Evolutionary conservation across 108 stramenopile species (phyloP).

Genomic region (Cyclotella choctawhatcheeana): DNA sequence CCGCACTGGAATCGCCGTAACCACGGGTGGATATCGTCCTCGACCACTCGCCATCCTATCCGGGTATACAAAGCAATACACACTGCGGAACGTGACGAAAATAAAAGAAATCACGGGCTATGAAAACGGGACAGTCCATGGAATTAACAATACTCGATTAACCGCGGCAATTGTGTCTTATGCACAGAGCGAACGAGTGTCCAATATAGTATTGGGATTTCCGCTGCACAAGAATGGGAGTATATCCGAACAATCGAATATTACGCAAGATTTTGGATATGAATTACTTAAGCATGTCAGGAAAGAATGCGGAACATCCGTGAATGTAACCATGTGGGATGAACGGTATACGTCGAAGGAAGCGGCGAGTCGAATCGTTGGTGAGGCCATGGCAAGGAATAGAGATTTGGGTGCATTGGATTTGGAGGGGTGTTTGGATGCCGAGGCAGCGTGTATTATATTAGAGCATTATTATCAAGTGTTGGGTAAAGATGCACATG

Average conservation of each 20-base stretch:
- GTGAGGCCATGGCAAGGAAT: constrained; percentile 44
- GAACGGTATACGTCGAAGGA: constrained; percentile 86
- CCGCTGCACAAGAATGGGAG: constrained; percentile 86
- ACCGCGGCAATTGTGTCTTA: constrained; percentile 49
- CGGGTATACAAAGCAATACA: constrained; percentile 8
- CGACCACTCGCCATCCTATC: constrained; percentile 66
- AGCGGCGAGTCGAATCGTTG: constrained; percentile 64
- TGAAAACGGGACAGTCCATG: not conserved
- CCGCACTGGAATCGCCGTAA: constrained; percentile 78
- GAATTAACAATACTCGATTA: constrained; percentile 52
- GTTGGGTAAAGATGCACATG: constrained; percentile 54
- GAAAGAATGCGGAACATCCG: constrained; percentile 20
- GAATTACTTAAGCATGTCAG: constrained; percentile 20
- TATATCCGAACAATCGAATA: constrained; percentile 67
- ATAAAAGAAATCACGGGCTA: not conserved
- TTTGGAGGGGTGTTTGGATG: constrained; percentile 67
- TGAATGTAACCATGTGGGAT: constrained; percentile 74
- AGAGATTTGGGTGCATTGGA: constrained; percentile 19
- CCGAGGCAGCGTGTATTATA: constrained; percentile 84
- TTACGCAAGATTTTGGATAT: constrained; percentile 75
- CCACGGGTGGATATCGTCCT: constrained; percentile 73
- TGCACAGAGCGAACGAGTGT: constrained; percentile 55
- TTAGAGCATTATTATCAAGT: constrained; percentile 81
- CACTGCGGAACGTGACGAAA: not conserved
- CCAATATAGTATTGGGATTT: constrained; percentile 74